Conservation (phyloP, 2,329 filamentous ascomycete species). For the Trichoderma gracile region DNA sequence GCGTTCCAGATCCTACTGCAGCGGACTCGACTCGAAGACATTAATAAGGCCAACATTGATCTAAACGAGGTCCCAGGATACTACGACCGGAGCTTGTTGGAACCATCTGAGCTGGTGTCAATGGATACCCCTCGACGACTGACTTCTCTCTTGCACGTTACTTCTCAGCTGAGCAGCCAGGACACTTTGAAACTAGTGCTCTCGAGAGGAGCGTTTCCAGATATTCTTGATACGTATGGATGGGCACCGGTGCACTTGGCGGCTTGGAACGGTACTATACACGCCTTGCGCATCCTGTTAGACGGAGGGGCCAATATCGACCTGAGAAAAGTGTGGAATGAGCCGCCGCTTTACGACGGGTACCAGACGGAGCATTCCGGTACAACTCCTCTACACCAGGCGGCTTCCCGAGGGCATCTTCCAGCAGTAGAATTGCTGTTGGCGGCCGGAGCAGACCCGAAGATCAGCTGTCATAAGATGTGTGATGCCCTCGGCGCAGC, state of each 20-base stretch:
- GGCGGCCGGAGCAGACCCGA: not conserved
- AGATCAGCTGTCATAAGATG: not conserved
- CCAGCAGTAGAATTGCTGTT: not conserved
- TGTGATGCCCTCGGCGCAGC: not conserved
- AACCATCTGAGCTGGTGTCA: not conserved
- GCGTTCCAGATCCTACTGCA: not conserved
- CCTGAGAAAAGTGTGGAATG: not conserved
- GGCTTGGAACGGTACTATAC: not conserved
- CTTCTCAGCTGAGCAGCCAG: not conserved
- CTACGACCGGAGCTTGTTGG: not conserved
- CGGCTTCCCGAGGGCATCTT: not conserved
- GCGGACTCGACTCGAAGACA: not conserved
- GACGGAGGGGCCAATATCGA: not conserved
- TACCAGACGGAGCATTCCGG: not conserved
- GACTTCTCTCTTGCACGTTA: not conserved
- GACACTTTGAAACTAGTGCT: not conserved
- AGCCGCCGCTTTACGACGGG: not conserved
- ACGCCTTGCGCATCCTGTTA: not conserved
- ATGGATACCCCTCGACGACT: not conserved
- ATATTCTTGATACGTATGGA: not conserved
- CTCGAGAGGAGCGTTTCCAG: not conserved
- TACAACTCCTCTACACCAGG: not conserved
- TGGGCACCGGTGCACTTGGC: not conserved
- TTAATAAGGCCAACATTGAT: not conserved
- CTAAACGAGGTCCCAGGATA: not conserved